phyloP scores from a whole-genome alignment of 2,329 filamentous ascomycete species.

The Microthyrium microscopicum region DNA sequence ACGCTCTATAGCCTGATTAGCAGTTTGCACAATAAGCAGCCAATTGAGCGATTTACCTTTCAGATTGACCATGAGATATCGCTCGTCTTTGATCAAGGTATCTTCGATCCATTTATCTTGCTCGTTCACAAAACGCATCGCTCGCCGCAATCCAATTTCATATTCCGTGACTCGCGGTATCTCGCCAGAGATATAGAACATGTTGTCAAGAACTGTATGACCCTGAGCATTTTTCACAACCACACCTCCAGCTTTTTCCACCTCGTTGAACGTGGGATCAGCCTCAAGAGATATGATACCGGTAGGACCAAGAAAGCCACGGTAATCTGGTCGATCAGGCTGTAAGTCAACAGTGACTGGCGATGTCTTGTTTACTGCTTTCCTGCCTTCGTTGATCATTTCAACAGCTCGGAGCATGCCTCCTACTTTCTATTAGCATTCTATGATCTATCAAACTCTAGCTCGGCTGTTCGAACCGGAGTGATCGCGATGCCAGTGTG shows the following conservation, averaged over 20 bases:
- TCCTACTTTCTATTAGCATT: constrained; percentile 14
- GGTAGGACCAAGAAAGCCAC: constrained; percentile 27
- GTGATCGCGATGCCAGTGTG: constrained; percentile 40
- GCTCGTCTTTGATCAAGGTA: constrained; percentile 34
- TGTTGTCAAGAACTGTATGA: constrained; percentile 32
- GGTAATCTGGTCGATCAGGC: constrained; percentile 33
- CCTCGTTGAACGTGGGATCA: constrained; percentile 34
- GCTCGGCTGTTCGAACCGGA: constrained; percentile 21
- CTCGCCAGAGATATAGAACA: constrained; percentile 36
- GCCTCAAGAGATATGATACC: constrained; percentile 33
- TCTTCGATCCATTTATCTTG: constrained; percentile 30
- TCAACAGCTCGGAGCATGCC: constrained; percentile 33
- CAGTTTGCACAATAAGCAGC: neutral
- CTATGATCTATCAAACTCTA: neutral
- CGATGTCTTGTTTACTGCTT: constrained; percentile 9
- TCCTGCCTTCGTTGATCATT: constrained; percentile 28
- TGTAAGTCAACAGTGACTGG: constrained; percentile 28
- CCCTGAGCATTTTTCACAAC: constrained; percentile 23
- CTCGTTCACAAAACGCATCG: constrained; percentile 25
- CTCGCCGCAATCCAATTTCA: constrained; percentile 30
- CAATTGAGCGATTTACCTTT: constrained; percentile 23
- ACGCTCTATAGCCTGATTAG: constrained; percentile 22
- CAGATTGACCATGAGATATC: constrained; percentile 36
- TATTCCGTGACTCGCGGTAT: constrained; percentile 35
- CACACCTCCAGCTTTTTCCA: constrained; percentile 25